These are phyloP conservation scores for Viridothelium virens DNA, from an alignment of 495 filamentous ascomycete genomes.

Conservation along the genomic window DNA sequence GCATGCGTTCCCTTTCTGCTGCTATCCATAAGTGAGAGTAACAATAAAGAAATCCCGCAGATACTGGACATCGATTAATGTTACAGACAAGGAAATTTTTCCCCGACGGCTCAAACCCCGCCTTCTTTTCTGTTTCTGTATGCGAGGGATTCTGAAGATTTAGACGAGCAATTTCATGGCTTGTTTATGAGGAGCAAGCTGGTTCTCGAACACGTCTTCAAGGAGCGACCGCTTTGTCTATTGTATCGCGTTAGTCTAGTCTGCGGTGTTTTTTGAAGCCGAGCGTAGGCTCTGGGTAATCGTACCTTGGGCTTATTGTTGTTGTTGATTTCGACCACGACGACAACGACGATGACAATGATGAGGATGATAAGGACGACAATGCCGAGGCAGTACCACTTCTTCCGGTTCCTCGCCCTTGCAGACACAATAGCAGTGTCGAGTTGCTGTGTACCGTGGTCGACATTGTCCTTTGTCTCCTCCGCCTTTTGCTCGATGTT, in stretches of 20 bases:
- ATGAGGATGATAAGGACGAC: slow-evolving; percentile 42
- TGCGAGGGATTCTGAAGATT: background rate
- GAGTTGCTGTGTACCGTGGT: slow-evolving; percentile 73
- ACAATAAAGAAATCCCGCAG: background rate
- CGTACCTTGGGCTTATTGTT: slow-evolving; percentile 9
- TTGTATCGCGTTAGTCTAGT: background rate
- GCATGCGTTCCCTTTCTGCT: background rate
- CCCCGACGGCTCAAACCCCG: background rate
- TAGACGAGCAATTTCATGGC: background rate
- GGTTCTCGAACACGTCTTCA: background rate
- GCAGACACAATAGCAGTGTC: slow-evolving; percentile 70
- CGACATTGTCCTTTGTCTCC: slow-evolving; percentile 67
- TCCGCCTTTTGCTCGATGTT: slow-evolving; percentile 77
- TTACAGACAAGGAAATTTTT: slow-evolving; percentile 7
- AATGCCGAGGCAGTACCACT: slow-evolving; percentile 93
- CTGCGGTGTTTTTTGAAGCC: background rate
- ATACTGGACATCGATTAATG: background rate
- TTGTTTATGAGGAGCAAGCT: background rate
- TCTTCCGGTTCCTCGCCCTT: slow-evolving; percentile 77
- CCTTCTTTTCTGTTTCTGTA: background rate
- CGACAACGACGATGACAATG: slow-evolving; percentile 45
- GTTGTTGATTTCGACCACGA: slow-evolving; percentile 44
- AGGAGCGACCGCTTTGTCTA: slow-evolving; percentile 3
- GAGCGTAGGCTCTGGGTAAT: background rate
- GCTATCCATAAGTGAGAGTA: background rate